These are phyloP conservation scores for Cetradonia linearis DNA, from an alignment of 495 filamentous ascomycete genomes.

Conservation along the genomic window DNA sequence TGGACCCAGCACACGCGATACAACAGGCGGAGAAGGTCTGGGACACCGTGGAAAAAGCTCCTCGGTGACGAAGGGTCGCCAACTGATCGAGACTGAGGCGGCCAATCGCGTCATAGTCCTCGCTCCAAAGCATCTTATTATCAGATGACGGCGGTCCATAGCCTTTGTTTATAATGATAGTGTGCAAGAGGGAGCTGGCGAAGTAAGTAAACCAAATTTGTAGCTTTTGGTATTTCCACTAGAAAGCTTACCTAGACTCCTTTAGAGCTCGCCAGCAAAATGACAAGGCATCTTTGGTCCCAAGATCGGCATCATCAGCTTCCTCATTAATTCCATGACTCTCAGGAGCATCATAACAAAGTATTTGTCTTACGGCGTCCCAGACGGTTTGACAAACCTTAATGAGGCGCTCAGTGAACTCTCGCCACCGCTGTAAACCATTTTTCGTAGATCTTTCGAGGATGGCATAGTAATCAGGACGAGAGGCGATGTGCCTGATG, in stretches of 20 bases:
- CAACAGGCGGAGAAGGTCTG: constrained; percentile 78
- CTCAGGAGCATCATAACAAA: constrained; percentile 89
- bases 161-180: constrained; percentile 25
- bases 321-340: constrained; percentile 72
- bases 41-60: constrained; percentile 88
- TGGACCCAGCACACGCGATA: constrained; percentile 43
- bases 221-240: neutral
- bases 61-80: constrained; percentile 73
- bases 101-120: constrained; percentile 48
- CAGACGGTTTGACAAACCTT: constrained; percentile 55
- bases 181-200: constrained; percentile 15
- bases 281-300: constrained; percentile 77
- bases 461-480: constrained; percentile 23
- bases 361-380: constrained; percentile 57
- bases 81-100: constrained; percentile 69
- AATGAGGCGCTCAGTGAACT: constrained; percentile 47
- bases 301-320: constrained; percentile 50
- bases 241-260: constrained; percentile 63
- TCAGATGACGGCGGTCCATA: constrained; percentile 31
- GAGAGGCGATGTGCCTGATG: constrained; percentile 30
- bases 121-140: constrained; percentile 27
- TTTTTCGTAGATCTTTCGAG: constrained; percentile 24
- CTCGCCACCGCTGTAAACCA: constrained; percentile 28
- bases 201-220: neutral
- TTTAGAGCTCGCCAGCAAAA: constrained; percentile 90